These are phyloP conservation scores for Collybia nuda DNA, from an alignment of 768 basidiomycete genomes.

Conservation along the genomic window DNA sequence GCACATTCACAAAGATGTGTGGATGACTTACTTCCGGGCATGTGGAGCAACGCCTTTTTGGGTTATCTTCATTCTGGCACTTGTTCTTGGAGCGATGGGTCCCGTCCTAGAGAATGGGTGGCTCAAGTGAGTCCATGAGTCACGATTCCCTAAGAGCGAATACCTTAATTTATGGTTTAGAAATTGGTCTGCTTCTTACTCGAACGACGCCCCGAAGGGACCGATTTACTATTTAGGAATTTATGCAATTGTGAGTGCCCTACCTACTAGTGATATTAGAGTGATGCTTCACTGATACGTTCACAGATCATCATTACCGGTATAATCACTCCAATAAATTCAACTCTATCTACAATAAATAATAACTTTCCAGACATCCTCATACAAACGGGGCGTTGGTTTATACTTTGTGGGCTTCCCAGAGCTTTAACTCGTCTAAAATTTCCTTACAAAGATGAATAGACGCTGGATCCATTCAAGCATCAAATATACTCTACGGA, in stretches of 20 bases:
- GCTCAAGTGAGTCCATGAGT: conserved; percentile 48
- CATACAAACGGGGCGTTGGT: too few species aligned
- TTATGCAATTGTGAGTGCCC: conserved; percentile 56
- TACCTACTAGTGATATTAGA: conserved; percentile 57
- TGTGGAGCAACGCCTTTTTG: conserved; percentile 55
- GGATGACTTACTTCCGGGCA: conserved; percentile 56
- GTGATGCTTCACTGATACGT: conserved; percentile 61
- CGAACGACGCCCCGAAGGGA: conserved; percentile 37
- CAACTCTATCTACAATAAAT: too few species aligned
- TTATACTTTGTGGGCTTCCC: too few species aligned
- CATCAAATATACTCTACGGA: conserved; percentile 78
- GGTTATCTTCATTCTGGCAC: conserved; percentile 48
- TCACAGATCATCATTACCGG: too few species aligned
- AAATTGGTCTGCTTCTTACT: conserved; percentile 55
- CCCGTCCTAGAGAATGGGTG: conserved; percentile 79
- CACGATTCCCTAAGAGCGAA: background rate
- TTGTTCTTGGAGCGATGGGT: conserved; percentile 58
- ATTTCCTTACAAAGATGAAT: too few species aligned
- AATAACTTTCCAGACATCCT: too few species aligned
- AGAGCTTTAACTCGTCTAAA: too few species aligned
- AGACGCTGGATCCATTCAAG: conserved; percentile 76
- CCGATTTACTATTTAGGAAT: conserved; percentile 66
- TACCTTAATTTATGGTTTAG: conserved; percentile 22
- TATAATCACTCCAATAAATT: too few species aligned
- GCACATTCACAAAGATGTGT: conserved; percentile 64